These are phyloP conservation scores for Coelastrella sp. DNA, from an alignment of 139 green algal genomes.

Conservation along the genomic window DNA sequence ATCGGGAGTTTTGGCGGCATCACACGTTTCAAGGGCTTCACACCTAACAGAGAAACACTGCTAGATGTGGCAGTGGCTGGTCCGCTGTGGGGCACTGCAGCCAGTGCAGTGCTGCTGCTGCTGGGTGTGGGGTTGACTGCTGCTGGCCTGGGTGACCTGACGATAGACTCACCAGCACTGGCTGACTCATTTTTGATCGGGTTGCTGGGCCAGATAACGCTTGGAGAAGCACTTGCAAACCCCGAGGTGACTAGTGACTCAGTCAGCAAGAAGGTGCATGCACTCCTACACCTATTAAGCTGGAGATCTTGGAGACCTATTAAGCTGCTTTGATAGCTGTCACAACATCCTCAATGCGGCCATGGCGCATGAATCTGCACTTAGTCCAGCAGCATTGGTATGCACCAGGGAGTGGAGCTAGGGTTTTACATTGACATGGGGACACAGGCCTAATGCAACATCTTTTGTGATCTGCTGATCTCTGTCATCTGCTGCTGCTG, in stretches of 20 bases:
- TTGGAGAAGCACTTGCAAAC: constrained; percentile 52
- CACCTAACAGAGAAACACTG: constrained; percentile 44
- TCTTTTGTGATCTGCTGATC: neutral
- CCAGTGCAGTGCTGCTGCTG: constrained; percentile 60
- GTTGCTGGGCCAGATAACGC: constrained; percentile 43
- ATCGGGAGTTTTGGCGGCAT: constrained; percentile 87
- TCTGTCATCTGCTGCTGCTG: neutral
- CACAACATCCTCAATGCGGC: too few relatives aligned
- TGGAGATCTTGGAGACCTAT: too few relatives aligned
- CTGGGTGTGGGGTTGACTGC: constrained; percentile 67
- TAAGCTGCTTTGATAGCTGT: too few relatives aligned
- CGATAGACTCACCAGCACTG: constrained; percentile 74
- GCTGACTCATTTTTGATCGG: constrained; percentile 57
- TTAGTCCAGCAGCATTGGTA: too few relatives aligned
- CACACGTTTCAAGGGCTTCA: constrained; percentile 73
- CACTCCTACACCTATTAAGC: neutral
- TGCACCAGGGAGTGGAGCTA: too few relatives aligned
- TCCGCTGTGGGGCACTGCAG: constrained; percentile 61
- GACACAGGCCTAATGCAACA: too few relatives aligned
- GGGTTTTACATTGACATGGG: too few relatives aligned
- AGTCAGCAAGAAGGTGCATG: neutral
- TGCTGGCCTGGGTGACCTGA: constrained; percentile 59
- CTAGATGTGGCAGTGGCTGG: constrained; percentile 65
- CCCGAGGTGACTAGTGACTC: constrained; percentile 50
- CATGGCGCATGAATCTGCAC: too few relatives aligned